These are phyloP conservation scores for Amanita brunnescens DNA, from an alignment of 768 basidiomycete species.

Conservation along the genomic window DNA sequence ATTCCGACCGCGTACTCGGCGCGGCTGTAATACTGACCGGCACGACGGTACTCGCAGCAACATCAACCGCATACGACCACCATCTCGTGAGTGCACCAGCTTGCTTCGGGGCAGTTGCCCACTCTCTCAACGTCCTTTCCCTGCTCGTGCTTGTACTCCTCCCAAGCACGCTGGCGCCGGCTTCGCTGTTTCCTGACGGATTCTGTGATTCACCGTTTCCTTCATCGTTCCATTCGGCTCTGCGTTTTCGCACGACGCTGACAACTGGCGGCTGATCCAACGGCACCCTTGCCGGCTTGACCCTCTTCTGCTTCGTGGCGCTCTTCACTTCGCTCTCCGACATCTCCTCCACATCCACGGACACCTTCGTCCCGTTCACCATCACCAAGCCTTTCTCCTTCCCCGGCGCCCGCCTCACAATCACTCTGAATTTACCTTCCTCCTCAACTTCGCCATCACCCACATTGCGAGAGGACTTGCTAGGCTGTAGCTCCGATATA, in stretches of 20 bases:
- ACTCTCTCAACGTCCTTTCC: slow-evolving; percentile 19
- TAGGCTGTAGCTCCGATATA: background rate
- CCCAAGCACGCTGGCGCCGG: background rate
- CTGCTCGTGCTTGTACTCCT: slow-evolving; percentile 10
- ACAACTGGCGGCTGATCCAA: slow-evolving; percentile 89
- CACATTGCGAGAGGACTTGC: background rate
- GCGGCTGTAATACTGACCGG: slow-evolving; percentile 41
- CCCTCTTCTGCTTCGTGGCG: slow-evolving; percentile 74
- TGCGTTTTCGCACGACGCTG: slow-evolving; percentile 56
- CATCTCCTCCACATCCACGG: slow-evolving; percentile 85
- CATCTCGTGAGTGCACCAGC: slow-evolving; percentile 65
- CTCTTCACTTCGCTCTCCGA: slow-evolving; percentile 80
- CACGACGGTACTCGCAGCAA: slow-evolving; percentile 69
- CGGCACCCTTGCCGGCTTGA: slow-evolving; percentile 80
- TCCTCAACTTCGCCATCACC: slow-evolving; percentile 1
- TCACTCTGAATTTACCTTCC: slow-evolving; percentile 23
- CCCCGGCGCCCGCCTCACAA: slow-evolving; percentile 67
- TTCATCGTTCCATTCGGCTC: slow-evolving; percentile 65
- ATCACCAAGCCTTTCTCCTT: slow-evolving; percentile 79
- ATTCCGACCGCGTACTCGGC: slow-evolving; percentile 11
- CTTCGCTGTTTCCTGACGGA: slow-evolving; percentile 9
- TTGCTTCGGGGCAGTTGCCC: slow-evolving; percentile 54
- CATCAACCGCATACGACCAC: slow-evolving; percentile 65
- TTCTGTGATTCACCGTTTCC: slow-evolving; percentile 18
- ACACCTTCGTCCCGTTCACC: slow-evolving; percentile 81